These are phyloP conservation scores for Anthracocystis panici-leucophaei DNA, from an alignment of 1,284 basidiomycete species.

Conservation along the genomic window DNA sequence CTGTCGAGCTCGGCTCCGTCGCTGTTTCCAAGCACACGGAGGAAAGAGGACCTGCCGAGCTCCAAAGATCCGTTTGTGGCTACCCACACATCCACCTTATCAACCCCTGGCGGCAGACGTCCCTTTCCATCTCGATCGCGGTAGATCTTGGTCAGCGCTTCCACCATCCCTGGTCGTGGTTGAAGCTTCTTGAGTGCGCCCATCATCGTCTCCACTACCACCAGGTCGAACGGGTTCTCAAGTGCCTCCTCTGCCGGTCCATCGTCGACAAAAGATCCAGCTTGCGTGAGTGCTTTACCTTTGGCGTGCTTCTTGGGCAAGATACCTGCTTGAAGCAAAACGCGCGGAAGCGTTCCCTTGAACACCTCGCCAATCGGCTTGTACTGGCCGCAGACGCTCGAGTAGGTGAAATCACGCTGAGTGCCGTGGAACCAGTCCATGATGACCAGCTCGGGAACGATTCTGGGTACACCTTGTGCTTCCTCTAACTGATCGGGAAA, in stretches of 20 bases:
- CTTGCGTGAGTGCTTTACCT: conserved; percentile 24
- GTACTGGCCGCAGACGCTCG: conserved; percentile 54
- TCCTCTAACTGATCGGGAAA: conserved; percentile 48
- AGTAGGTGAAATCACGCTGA: conserved; percentile 59
- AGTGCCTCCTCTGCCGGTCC: conserved; percentile 39
- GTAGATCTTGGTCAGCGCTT: conserved; percentile 53
- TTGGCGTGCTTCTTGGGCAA: conserved; percentile 24
- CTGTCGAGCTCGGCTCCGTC: conserved; percentile 48
- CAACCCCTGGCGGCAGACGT: conserved; percentile 22
- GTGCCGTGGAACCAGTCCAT: conserved; percentile 65
- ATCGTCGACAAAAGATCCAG: conserved; percentile 33
- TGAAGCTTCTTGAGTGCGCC: conserved; percentile 43
- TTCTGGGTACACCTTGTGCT: conserved; percentile 31
- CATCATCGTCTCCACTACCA: conserved; percentile 54
- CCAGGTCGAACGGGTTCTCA: conserved; percentile 38
- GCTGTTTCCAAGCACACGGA: conserved; percentile 35
- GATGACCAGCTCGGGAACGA: conserved; percentile 56
- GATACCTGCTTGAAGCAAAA: conserved; percentile 58
- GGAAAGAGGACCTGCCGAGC: conserved; percentile 41
- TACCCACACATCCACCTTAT: conserved; percentile 55
- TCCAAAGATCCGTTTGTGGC: conserved; percentile 59
- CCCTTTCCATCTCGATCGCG: conserved; percentile 46
- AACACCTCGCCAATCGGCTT: conserved; percentile 56
- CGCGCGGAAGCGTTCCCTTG: conserved; percentile 52
- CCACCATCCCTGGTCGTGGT: conserved; percentile 59